Evolutionary conservation across 164 flowering plant species (phyloP).

Genomic region (Liriodendron chinense): DNA sequence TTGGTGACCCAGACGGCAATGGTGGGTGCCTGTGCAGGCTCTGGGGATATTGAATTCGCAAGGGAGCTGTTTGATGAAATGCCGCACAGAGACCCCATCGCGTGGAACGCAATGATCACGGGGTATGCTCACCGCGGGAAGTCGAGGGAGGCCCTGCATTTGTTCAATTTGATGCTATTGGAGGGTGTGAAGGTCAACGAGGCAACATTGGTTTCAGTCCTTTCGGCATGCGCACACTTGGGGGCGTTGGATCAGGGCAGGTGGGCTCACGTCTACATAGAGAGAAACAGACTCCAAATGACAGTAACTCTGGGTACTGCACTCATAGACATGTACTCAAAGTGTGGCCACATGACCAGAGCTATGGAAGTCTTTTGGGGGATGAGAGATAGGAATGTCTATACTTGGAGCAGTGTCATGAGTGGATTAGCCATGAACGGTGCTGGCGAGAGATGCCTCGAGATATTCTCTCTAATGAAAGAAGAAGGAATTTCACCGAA

Average conservation of each 20-base stretch:
- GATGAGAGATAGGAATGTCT: slow-evolving; percentile 51
- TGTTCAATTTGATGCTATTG: slow-evolving; percentile 45
- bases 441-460: slow-evolving; percentile 40
- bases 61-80: slow-evolving; percentile 49
- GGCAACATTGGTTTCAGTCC: slow-evolving; percentile 45
- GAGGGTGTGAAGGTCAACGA: slow-evolving; percentile 46
- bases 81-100: slow-evolving; percentile 38
- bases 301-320: slow-evolving; percentile 50
- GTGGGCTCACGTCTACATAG: slow-evolving; percentile 54
- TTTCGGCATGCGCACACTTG: slow-evolving; percentile 50
- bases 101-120: slow-evolving; percentile 60
- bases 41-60: slow-evolving; percentile 38
- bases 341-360: slow-evolving; percentile 41
- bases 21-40: slow-evolving; percentile 42
- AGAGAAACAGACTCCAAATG: slow-evolving; percentile 29
- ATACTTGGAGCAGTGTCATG: slow-evolving; percentile 51
- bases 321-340: slow-evolving; percentile 52
- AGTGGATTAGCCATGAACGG: slow-evolving; percentile 60
- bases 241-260: slow-evolving; percentile 60
- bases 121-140: slow-evolving; percentile 47
- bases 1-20: slow-evolving; percentile 49
- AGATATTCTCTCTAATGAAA: slow-evolving; percentile 47
- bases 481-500: slow-evolving; percentile 41
- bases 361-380: slow-evolving; percentile 61
- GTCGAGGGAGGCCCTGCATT: slow-evolving; percentile 39